phyloP scores from a whole-genome alignment of 106 monocot genomes.

The Dendrobium huoshanense region DNA sequence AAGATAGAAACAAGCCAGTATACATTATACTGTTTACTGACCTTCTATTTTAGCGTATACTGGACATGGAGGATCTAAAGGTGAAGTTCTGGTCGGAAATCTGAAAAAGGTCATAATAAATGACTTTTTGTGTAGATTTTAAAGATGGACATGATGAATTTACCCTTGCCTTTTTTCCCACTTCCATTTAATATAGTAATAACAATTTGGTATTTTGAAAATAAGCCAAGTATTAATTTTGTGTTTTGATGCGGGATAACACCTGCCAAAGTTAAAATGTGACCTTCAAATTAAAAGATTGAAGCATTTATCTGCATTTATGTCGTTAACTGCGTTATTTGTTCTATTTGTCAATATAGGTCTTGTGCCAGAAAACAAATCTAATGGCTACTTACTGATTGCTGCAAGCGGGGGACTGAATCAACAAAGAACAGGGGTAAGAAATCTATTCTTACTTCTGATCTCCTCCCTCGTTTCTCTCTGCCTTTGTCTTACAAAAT shows the following conservation, averaged over 20 bases:
- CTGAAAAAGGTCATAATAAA: too few relatives aligned
- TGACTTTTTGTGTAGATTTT: too few relatives aligned
- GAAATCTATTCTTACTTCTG: not conserved
- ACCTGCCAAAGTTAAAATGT: not conserved
- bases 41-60: too few relatives aligned
- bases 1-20: too few relatives aligned
- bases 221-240: too few relatives aligned
- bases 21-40: too few relatives aligned
- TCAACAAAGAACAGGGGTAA: slow-evolving; percentile 90
- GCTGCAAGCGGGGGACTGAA: slow-evolving; percentile 91
- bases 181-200: too few relatives aligned
- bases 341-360: slow-evolving; percentile 27
- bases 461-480: not conserved
- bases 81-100: too few relatives aligned
- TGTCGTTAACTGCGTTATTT: not conserved
- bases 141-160: too few relatives aligned
- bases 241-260: not conserved
- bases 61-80: too few relatives aligned
- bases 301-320: not conserved
- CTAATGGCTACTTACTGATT: slow-evolving; percentile 87
- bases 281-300: not conserved
- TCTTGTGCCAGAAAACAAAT: slow-evolving; percentile 45
- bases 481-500: not conserved
- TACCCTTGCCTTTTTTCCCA: too few relatives aligned
- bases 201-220: too few relatives aligned